A percentile compares a stretch with the other conserved stretches of the same genome.
Conservation (phyloP, 371 early-diverging fungal species). For the Mucor saturninus region DNA sequence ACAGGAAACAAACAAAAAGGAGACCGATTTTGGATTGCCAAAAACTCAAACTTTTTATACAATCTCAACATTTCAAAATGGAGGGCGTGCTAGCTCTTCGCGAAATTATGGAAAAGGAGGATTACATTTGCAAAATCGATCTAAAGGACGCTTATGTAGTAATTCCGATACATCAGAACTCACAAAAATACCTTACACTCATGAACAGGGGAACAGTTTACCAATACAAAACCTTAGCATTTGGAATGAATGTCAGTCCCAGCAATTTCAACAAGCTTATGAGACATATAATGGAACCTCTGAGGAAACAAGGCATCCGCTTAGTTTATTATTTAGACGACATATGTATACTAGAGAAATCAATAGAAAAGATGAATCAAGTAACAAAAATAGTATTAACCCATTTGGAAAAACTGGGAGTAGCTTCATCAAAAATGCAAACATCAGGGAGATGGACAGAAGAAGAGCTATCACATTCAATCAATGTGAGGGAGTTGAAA, state of each 20-base stretch:
- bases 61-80: slow-evolving; percentile 17
- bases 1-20: too few species aligned
- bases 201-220: slow-evolving; percentile 5
- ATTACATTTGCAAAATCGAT: slow-evolving; percentile 15
- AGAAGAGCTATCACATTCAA: too few species aligned
- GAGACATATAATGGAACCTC: background rate
- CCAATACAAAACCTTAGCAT: slow-evolving; percentile 12
- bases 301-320: slow-evolving; percentile 10
- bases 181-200: slow-evolving; percentile 6
- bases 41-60: slow-evolving; percentile 7
- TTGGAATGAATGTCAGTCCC: slow-evolving; percentile 16
- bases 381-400: too few species aligned
- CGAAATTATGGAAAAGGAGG: slow-evolving; percentile 12
- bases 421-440: too few species aligned
- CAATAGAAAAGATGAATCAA: slow-evolving; percentile 12
- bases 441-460: too few species aligned
- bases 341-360: too few species aligned
- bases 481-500: too few species aligned
- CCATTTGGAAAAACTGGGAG: too few species aligned
- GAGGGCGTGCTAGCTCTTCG: background rate
- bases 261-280: background rate
- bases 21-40: too few species aligned
- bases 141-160: too few species aligned
- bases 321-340: too few species aligned
- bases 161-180: slow-evolving; percentile 18